Base-by-base conservation (phyloP, 768 basidiomycete species). In the Rhodotorula diobovata region DNA sequence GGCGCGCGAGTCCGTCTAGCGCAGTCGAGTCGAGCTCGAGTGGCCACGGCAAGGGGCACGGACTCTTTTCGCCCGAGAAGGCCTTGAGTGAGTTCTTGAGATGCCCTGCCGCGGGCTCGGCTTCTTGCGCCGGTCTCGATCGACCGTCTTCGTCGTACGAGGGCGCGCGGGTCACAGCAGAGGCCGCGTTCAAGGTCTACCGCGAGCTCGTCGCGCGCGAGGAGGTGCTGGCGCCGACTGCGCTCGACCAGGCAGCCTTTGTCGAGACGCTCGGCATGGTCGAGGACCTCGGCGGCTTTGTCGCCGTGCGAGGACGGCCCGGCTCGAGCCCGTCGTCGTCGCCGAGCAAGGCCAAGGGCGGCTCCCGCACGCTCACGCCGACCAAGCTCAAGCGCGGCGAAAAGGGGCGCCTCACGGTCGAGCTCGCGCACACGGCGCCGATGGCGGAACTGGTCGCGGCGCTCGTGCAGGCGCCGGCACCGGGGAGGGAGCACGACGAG, bases 261-360 rank as follows among this genome's bases (percentile, higher is more conserved):
- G 23, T 21, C 4, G 61, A 65, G 35, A 63, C 70, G 23, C 28
- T 71, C 37, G 70, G 68, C 18, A 66, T 66, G 61, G 60, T 75
- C 41, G 63, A 71, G 35, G 63, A 65, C 54, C 43, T 71, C 20
- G 30, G 61, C 25, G 70, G 70, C 10, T 58, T 58, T 32, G 23
- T 71, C 32, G 28, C 30, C 10, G 61, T 71, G 8, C 65, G 65
- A 25, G 65, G 65, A 1, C 45, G 65, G 9, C 56, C 64, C 0
- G 65, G 57, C 11, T 35, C 45, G 46, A 18, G 14, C 9, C 30
- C 43, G n/a, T 59, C 58, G 8, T 23, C 30, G 30, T 61, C 59
- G 59, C 37, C 46, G 28, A 23, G 20, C 43, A n/a, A 57, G 34
- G n/a, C n/a, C n/a, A 20, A 56, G 34, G 25, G 14, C 46, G 34